Evolutionary conservation across 345 rosid genomes (phyloP), one percentile per base, ranked within the genome.

Genomic region (Moringa oleifera): DNA sequence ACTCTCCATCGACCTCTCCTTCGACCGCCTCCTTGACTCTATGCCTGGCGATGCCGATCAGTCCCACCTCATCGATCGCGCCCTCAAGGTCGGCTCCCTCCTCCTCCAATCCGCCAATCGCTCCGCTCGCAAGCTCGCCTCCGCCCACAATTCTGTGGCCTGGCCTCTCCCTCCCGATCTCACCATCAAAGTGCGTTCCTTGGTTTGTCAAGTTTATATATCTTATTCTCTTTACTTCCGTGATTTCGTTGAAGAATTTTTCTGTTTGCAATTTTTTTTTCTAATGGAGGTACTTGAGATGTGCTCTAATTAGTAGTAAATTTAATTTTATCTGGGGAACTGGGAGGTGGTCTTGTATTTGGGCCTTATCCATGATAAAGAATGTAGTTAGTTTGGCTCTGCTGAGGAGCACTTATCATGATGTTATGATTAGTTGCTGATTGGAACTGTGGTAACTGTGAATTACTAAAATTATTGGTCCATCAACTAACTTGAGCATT

Each of bases 121-220:
- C 23, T 86, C 91, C 28, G 69, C 85, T 55, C 69, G 94, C 13
- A 85, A 78, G 24, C 94, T 88, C 57, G 95, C 94, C 66, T 52
- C 87, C 62, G 31, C 54, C 55, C 91, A 86, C 69, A 91, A 91
- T 67, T 81, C 80, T 61, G 47, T 68, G 18, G 59, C 85, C 21
- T 91, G 97, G 97, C 73, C 74, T 45, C 83, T 91, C 19, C 94
- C 94, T 66, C 74, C 85, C 17, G 94, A 91, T 71, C 94, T 91
- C 63, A 88, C 96, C 59, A 66, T 86, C 71, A 86, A 86, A 79
- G 96, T 91, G 22, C 57, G 25, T 16, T 4, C 47, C 47, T 15
- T 41, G 47, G n/a, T 28, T 28, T 28, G 3, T 28, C 33, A 28
- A 3, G 33, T 8, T 28, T 28, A 3, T 28, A 28, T 28, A 2